Conservation (phyloP, 768 basidiomycete genomes). For the Epithele typhae region DNA sequence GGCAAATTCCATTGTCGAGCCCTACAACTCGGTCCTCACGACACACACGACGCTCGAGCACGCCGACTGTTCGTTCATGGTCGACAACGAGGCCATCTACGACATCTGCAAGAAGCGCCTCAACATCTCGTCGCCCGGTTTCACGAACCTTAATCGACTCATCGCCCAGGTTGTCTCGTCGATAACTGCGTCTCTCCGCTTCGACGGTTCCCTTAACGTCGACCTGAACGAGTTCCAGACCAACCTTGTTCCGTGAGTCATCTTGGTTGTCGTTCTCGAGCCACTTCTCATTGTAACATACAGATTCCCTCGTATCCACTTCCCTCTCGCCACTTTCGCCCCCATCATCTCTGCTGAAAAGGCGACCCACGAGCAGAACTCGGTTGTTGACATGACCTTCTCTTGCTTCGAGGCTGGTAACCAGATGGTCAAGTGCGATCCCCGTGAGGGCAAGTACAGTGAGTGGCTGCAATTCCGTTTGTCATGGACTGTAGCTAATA, state of each 20-base stretch:
- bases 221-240: constrained; percentile 72
- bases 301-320: constrained; percentile 63
- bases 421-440: constrained; percentile 81
- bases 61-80: constrained; percentile 99
- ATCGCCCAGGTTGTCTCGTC: constrained; percentile 60
- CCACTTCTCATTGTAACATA: neutral
- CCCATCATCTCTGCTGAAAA: constrained; percentile 61
- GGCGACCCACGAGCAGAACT: constrained; percentile 68
- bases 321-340: constrained; percentile 64
- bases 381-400: constrained; percentile 66
- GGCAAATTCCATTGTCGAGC: constrained; percentile 96
- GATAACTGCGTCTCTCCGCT: constrained; percentile 47
- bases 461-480: constrained; percentile 16
- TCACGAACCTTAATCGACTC: constrained; percentile 63
- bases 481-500: constrained; percentile 6
- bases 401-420: constrained; percentile 75
- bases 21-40: constrained; percentile 96
- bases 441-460: constrained; percentile 77
- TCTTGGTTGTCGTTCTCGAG: constrained; percentile 7
- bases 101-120: constrained; percentile 60
- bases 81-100: constrained; percentile 67
- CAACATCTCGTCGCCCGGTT: constrained; percentile 51
- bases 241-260: constrained; percentile 53
- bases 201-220: constrained; percentile 65
- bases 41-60: constrained; percentile 99